Evolutionary conservation across 352 stramenopile species (phyloP).

Genomic region (Blastocystis sp.): DNA sequence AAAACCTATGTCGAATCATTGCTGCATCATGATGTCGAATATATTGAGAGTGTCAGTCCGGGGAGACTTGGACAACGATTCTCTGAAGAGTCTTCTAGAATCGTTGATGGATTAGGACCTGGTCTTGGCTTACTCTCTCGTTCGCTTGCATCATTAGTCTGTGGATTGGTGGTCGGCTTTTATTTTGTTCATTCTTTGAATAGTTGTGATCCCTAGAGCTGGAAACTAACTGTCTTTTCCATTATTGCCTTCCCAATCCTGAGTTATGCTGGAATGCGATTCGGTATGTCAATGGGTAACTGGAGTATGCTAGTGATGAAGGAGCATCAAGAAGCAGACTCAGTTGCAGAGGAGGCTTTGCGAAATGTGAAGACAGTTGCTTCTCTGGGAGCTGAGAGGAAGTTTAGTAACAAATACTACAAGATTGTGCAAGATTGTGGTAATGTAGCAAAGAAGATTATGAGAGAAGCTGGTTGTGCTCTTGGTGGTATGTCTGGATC

Average conservation of each 20-base stretch:
- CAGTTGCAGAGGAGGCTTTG: constrained; percentile 72
- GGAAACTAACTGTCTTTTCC: constrained; percentile 42
- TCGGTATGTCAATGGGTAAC: constrained; percentile 1
- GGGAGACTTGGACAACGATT: constrained; percentile 19
- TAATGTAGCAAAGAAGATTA: neutral
- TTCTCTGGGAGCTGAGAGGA: constrained; percentile 72
- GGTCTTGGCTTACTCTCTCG: constrained; percentile 4
- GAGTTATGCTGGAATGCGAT: constrained; percentile 1
- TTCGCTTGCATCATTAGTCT: neutral
- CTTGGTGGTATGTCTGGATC: constrained; percentile 70
- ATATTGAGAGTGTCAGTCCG: constrained; percentile 43
- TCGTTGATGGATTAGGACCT: constrained; percentile 50
- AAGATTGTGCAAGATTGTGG: constrained; percentile 64
- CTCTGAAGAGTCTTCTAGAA: constrained; percentile 48
- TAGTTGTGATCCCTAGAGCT: constrained; percentile 10
- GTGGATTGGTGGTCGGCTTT: constrained; percentile 40
- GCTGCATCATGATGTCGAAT: constrained; percentile 55
- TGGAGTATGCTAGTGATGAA: constrained; percentile 31
- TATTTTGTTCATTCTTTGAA: neutral
- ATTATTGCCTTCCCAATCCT: constrained; percentile 34
- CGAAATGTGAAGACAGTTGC: constrained; percentile 74
- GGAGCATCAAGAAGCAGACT: constrained; percentile 67
- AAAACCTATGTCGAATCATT: constrained; percentile 20
- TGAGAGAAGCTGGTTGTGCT: constrained; percentile 66
- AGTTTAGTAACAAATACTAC: constrained; percentile 72